These are phyloP conservation scores for Scutellaria minor DNA, from an alignment of 257 asterid species.

Conservation along the genomic window DNA sequence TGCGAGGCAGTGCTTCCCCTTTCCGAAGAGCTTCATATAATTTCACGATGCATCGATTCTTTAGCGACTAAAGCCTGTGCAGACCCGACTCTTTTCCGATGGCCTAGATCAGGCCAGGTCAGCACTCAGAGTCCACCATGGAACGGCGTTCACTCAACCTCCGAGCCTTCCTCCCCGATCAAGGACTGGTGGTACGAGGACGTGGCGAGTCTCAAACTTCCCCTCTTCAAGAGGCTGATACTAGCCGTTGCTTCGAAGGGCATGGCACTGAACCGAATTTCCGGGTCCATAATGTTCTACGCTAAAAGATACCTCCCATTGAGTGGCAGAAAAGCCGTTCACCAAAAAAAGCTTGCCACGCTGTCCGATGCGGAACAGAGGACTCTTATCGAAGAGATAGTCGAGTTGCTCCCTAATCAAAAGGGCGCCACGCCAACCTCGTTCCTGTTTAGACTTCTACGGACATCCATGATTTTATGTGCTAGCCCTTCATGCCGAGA, in stretches of 20 bases:
- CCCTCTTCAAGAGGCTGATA: constrained; percentile 52
- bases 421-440: constrained; percentile 47
- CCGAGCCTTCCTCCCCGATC: constrained; percentile 35
- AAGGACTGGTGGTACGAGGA: constrained; percentile 60
- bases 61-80: constrained; percentile 49
- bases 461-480: constrained; percentile 42
- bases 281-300: constrained; percentile 45
- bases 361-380: constrained; percentile 49
- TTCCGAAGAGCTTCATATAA: constrained; percentile 52
- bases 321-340: constrained; percentile 36
- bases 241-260: constrained; percentile 42
- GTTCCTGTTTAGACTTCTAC: constrained; percentile 48
- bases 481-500: constrained; percentile 46
- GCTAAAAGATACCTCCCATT: constrained; percentile 53
- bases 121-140: constrained; percentile 31
- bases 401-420: constrained; percentile 50
- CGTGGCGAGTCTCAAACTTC: constrained; percentile 42
- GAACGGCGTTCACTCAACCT: constrained; percentile 46
- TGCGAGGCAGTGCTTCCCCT: constrained; percentile 49
- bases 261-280: constrained; percentile 42
- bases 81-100: constrained; percentile 34
- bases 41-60: constrained; percentile 55
- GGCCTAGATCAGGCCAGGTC: constrained; percentile 32
- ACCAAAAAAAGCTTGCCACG: constrained; percentile 19
- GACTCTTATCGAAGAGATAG: constrained; percentile 54